Conservation (phyloP, 371 early-diverging fungal genomes). For the Globomyces sp. region DNA sequence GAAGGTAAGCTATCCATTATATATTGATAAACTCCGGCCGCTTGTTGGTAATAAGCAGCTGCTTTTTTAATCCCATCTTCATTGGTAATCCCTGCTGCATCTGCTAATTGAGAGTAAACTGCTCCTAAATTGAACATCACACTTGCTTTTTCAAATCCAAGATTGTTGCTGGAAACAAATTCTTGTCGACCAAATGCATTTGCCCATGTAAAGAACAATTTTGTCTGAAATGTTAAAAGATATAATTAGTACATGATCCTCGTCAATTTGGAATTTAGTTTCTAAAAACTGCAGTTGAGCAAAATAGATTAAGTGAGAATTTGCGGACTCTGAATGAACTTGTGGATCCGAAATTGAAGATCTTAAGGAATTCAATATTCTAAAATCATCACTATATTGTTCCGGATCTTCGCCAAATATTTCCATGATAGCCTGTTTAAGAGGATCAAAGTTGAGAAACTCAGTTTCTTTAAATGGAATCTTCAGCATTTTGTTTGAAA, state of each 20-base stretch:
- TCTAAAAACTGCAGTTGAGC: conserved; percentile 79
- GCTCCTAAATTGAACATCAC: conserved; percentile 83
- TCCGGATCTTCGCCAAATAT: conserved; percentile 75
- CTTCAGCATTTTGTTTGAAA: conserved; percentile 22
- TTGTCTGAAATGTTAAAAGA: conserved; percentile 22
- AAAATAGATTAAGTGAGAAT: conserved; percentile 41
- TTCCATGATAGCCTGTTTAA: not conserved
- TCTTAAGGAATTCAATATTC: conserved; percentile 73
- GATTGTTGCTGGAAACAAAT: conserved; percentile 54
- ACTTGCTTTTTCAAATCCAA: conserved; percentile 81
- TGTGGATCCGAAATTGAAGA: conserved; percentile 71
- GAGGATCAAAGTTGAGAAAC: not conserved
- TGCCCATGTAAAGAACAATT: conserved; percentile 38
- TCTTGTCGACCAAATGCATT: conserved; percentile 24
- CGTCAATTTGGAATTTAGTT: conserved; percentile 83
- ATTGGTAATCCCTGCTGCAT: conserved; percentile 58
- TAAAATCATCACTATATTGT: conserved; percentile 81
- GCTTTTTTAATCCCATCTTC: conserved; percentile 74
- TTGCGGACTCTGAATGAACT: conserved; percentile 50
- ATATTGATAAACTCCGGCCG: conserved; percentile 76
- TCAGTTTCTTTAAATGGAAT: conserved; percentile 21
- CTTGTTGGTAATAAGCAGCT: conserved; percentile 61
- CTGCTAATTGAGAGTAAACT: conserved; percentile 74
- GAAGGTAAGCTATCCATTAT: conserved; percentile 53
- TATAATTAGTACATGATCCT: conserved; percentile 36